Conservation (phyloP, 2,329 filamentous ascomycete species). For the Aquanectria penicillioides region DNA sequence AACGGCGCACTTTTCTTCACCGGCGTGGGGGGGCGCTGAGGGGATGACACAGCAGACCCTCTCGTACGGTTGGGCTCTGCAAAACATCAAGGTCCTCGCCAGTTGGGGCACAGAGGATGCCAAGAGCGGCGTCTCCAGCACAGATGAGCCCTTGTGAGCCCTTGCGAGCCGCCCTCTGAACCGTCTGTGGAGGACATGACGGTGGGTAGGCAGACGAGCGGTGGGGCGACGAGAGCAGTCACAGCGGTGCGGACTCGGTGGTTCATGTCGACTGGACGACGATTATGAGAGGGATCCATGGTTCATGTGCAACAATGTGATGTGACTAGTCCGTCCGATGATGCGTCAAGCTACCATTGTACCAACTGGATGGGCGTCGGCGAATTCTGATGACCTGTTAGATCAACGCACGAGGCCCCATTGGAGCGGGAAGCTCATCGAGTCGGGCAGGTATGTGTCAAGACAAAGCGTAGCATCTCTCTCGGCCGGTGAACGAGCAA, state of each 20-base stretch:
- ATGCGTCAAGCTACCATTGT: too few species aligned
- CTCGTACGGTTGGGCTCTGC: constrained; percentile 9
- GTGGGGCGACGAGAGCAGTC: neutral
- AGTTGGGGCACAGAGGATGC: constrained; percentile 2
- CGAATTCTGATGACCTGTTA: too few species aligned
- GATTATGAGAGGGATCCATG: too few species aligned
- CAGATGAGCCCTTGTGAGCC: neutral
- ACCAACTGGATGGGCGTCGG: too few species aligned
- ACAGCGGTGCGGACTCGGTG: neutral
- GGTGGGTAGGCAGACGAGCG: neutral
- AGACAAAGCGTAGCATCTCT: too few species aligned
- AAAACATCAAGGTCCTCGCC: constrained; percentile 22
- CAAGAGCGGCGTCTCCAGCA: constrained; percentile 4
- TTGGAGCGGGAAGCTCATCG: too few species aligned
- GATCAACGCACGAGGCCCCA: too few species aligned
- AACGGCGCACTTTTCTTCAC: neutral
- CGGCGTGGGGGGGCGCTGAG: neutral
- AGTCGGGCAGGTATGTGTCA: too few species aligned
- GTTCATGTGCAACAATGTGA: too few species aligned
- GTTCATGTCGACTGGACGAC: too few species aligned
- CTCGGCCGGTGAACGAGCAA: too few species aligned
- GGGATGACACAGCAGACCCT: neutral
- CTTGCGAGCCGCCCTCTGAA: neutral
- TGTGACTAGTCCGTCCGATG: too few species aligned
- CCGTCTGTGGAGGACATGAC: neutral